phyloP scores from a whole-genome alignment of 1,284 basidiomycete species.

The Tetrapyrgos nigripes region DNA sequence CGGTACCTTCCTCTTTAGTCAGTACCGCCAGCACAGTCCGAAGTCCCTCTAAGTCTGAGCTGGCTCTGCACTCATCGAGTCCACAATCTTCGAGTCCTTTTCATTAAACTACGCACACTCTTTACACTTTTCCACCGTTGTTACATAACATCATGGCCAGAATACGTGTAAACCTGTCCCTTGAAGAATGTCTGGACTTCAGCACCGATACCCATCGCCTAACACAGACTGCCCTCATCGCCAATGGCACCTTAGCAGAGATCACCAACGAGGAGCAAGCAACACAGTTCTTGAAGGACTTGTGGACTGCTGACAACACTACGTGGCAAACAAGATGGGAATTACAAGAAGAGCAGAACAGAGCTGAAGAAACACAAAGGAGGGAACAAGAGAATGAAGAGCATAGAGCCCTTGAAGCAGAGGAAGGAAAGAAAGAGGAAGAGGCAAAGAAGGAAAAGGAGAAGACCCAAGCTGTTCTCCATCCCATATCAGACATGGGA shows the following conservation, averaged over 20 bases:
- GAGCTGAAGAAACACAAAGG: not conserved
- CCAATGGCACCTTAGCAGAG: not conserved
- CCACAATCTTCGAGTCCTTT: too few relatives aligned
- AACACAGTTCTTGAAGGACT: not conserved
- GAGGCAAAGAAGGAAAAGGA: constrained; percentile 5
- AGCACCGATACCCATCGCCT: not conserved
- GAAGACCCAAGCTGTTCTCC: constrained; percentile 2
- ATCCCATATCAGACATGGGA: not conserved
- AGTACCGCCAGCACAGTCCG: too few relatives aligned
- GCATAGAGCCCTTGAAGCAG: not conserved
- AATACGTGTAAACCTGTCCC: constrained; percentile 2
- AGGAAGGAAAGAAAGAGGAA: not conserved
- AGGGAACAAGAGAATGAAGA: not conserved
- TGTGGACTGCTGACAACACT: not conserved
- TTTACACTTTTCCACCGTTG: too few relatives aligned
- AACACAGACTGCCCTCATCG: not conserved
- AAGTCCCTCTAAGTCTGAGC: too few relatives aligned
- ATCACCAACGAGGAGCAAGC: constrained; percentile 3
- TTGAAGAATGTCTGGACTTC: not conserved
- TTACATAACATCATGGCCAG: not conserved
- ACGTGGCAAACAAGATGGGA: not conserved
- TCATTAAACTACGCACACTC: too few relatives aligned
- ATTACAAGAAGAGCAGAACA: not conserved
- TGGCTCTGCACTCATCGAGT: too few relatives aligned
- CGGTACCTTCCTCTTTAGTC: too few relatives aligned